Conservation (phyloP, 768 basidiomycete genomes). For the Fomitopsis serialis region DNA sequence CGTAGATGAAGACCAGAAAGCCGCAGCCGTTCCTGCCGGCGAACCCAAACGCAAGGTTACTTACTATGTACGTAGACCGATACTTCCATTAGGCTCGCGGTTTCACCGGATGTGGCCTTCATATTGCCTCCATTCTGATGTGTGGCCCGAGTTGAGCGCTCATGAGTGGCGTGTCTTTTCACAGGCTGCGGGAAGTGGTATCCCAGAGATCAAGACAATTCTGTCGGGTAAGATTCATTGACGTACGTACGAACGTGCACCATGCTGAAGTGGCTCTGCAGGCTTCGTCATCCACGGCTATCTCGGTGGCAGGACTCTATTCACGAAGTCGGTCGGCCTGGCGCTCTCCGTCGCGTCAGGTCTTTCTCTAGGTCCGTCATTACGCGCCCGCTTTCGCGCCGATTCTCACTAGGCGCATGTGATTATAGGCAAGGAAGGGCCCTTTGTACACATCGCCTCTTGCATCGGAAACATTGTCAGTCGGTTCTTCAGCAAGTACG, state of each 20-base stretch:
- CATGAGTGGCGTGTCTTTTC: background rate
- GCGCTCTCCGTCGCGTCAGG: slow-evolving; percentile 92
- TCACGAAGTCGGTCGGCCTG: slow-evolving; percentile 87
- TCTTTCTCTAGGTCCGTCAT: slow-evolving; percentile 61
- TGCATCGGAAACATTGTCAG: slow-evolving; percentile 93
- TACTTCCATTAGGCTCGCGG: background rate
- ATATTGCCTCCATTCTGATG: too few species aligned
- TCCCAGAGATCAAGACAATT: slow-evolving; percentile 95
- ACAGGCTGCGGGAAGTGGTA: slow-evolving; percentile 91
- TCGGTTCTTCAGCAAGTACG: slow-evolving; percentile 82
- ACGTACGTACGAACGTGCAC: slow-evolving; percentile 1
- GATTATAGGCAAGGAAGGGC: slow-evolving; percentile 56
- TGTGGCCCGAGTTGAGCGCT: background rate
- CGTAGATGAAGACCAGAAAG: slow-evolving; percentile 18
- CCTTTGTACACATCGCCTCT: slow-evolving; percentile 88
- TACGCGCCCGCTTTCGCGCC: background rate
- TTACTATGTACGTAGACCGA: slow-evolving; percentile 64
- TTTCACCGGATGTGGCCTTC: too few species aligned
- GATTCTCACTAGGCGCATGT: background rate
- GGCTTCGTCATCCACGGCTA: slow-evolving; percentile 98
- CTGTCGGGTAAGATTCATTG: slow-evolving; percentile 54
- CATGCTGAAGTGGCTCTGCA: slow-evolving; percentile 18
- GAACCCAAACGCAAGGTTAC: slow-evolving; percentile 58
- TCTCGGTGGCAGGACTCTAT: slow-evolving; percentile 82
- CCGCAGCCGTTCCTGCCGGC: slow-evolving; percentile 14